Conservation (phyloP, 345 rosid species). For the Eucalyptus pauciflora region DNA sequence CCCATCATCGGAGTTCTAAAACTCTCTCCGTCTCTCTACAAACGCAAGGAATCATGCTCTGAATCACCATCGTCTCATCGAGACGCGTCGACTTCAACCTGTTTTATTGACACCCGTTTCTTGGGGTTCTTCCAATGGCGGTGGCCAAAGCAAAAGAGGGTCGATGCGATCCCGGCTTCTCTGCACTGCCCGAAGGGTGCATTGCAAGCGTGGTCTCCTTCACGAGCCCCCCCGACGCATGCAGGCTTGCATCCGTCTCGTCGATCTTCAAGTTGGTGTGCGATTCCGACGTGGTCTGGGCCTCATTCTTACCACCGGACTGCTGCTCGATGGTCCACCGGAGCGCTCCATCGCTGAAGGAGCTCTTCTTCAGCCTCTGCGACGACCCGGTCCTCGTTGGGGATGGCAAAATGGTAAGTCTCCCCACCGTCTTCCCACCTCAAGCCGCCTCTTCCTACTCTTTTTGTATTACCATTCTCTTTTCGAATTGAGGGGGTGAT, state of each 20-base stretch:
- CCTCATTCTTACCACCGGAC: background rate
- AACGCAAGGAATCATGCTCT: background rate
- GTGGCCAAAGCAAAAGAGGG: background rate
- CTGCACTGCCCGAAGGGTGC: background rate
- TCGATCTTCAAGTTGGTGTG: background rate
- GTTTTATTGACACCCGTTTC: background rate
- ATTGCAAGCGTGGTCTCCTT: background rate
- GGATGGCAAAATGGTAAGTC: constrained; percentile 11
- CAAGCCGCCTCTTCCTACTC: background rate
- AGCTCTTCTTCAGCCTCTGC: background rate
- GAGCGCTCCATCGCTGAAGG: background rate
- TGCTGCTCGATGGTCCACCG: background rate
- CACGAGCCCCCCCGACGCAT: rapidly evolving
- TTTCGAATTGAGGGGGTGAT: background rate
- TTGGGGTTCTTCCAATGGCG: background rate
- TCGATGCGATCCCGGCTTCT: background rate
- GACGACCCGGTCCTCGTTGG: constrained; percentile 6
- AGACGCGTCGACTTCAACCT: background rate
- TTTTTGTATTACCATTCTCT: background rate
- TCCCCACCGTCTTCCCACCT: background rate
- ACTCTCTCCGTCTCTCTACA: background rate
- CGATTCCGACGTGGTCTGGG: background rate
- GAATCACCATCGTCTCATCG: background rate
- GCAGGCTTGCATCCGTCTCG: background rate
- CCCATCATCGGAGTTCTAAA: no score